phyloP scores from a whole-genome alignment of 2,329 filamentous ascomycete species.

The Verticillium dahliae region DNA sequence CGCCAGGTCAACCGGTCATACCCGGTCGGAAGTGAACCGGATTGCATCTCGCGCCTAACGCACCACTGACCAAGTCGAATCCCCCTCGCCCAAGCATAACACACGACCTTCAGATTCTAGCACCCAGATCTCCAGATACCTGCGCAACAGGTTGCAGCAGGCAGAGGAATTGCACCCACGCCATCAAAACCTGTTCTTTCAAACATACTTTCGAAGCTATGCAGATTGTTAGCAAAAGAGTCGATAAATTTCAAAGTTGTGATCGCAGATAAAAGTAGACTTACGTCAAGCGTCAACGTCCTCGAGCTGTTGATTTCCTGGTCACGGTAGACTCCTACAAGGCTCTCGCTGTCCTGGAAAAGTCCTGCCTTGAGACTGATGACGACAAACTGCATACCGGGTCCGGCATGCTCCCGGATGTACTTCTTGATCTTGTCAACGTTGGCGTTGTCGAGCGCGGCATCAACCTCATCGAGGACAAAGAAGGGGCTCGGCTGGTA shows the following conservation, averaged over 20 bases:
- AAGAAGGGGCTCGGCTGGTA: slow-evolving; percentile 97
- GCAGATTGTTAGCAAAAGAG: not conserved
- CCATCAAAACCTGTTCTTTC: not conserved
- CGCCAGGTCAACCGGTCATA: not conserved
- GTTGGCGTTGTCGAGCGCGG: slow-evolving; percentile 95
- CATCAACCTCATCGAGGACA: slow-evolving; percentile 95
- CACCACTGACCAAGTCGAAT: not conserved
- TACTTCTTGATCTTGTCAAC: slow-evolving; percentile 96
- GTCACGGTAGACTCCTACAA: slow-evolving; percentile 93
- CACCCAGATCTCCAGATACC: not conserved
- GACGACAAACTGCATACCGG: slow-evolving; percentile 98
- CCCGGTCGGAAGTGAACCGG: not conserved
- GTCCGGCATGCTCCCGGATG: slow-evolving; percentile 85
- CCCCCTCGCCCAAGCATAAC: slow-evolving; percentile 1
- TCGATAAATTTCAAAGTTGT: not conserved
- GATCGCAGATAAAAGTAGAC: slow-evolving; percentile 27
- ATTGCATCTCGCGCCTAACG: not conserved
- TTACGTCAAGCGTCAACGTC: slow-evolving; percentile 90
- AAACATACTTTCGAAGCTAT: slow-evolving; percentile 9
- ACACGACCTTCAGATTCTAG: not conserved
- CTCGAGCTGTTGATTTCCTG: slow-evolving; percentile 89
- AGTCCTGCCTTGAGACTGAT: slow-evolving; percentile 93
- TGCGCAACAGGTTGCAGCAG: not conserved
- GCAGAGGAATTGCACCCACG: not conserved
- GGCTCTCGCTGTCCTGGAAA: slow-evolving; percentile 92